phyloP scores from a whole-genome alignment of 768 basidiomycete species.

The Kwoniella shandongensis region DNA sequence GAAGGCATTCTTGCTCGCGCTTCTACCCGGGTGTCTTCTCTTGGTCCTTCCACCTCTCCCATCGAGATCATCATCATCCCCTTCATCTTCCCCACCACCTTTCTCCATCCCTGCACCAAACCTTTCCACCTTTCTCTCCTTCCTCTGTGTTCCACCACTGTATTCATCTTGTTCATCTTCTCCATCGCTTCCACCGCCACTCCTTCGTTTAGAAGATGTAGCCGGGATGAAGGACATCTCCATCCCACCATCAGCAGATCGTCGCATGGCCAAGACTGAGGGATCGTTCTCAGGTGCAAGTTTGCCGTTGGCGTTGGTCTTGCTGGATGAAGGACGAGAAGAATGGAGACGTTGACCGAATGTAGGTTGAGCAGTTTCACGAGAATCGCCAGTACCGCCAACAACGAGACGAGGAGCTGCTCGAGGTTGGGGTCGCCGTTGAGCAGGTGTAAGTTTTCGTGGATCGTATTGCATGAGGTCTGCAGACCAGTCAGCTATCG shows the following conservation, averaged over 20 bases:
- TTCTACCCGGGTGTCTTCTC: slow-evolving; percentile 69
- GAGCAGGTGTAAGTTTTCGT: slow-evolving; percentile 32
- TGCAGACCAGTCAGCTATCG: slow-evolving; percentile 3
- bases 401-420: slow-evolving; percentile 19
- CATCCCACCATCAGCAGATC: slow-evolving; percentile 64
- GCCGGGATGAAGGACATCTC: slow-evolving; percentile 81
- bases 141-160: slow-evolving; percentile 56
- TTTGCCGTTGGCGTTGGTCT: neutral
- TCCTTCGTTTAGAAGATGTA: slow-evolving; percentile 41
- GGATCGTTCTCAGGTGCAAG: slow-evolving; percentile 14
- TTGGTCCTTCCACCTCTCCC: slow-evolving; percentile 77
- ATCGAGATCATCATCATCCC: slow-evolving; percentile 57
- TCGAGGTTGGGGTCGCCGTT: slow-evolving; percentile 11
- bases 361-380: slow-evolving; percentile 23
- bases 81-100: slow-evolving; percentile 59
- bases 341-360: slow-evolving; percentile 46
- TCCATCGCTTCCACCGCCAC: slow-evolving; percentile 50
- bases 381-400: slow-evolving; percentile 19
- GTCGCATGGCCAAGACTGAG: slow-evolving; percentile 43
- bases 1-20: slow-evolving; percentile 78
- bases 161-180: slow-evolving; percentile 54
- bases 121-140: slow-evolving; percentile 59
- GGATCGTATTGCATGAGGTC: slow-evolving; percentile 49
- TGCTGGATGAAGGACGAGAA: slow-evolving; percentile 4
- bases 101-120: slow-evolving; percentile 90